Evolutionary conservation across 371 early-diverging fungal genomes (phyloP).

Genomic region (Mucor piriformis): DNA sequence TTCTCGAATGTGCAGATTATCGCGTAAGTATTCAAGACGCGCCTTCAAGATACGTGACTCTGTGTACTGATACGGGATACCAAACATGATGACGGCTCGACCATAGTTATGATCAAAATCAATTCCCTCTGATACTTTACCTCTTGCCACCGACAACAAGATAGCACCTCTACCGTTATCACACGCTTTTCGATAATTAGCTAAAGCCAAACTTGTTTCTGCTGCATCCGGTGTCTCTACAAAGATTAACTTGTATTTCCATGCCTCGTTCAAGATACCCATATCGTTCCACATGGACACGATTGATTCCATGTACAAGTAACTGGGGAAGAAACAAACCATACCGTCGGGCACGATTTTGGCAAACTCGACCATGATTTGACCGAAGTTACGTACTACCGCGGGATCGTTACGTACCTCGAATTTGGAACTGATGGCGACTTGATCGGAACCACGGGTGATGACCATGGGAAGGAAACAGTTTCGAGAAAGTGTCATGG

Average conservation of each 20-base stretch:
- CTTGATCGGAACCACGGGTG: slow-evolving; percentile 97
- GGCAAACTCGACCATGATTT: slow-evolving; percentile 94
- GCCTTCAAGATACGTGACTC: slow-evolving; percentile 97
- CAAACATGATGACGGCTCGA: slow-evolving; percentile 98
- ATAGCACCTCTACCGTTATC: slow-evolving; percentile 99
- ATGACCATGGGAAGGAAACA: slow-evolving; percentile 98
- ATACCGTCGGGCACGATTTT: slow-evolving; percentile 98
- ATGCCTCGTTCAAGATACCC: slow-evolving; percentile 92
- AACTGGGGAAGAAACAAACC: slow-evolving; percentile 99
- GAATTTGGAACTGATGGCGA: slow-evolving; percentile 95
- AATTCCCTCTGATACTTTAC: slow-evolving; percentile 99
- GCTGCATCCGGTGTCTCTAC: slow-evolving; percentile 99
- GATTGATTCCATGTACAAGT: slow-evolving; percentile 99
- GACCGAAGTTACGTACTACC: slow-evolving; percentile 99
- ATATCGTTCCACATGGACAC: slow-evolving; percentile 98
- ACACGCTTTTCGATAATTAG: slow-evolving; percentile 96
- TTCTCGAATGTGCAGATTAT: slow-evolving; percentile 93
- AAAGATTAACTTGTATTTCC: slow-evolving; percentile 98
- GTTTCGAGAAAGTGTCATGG: slow-evolving; percentile 92
- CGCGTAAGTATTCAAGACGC: slow-evolving; percentile 94
- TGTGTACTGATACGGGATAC: slow-evolving; percentile 99
- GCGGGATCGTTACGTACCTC: slow-evolving; percentile 98
- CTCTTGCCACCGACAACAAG: slow-evolving; percentile 98
- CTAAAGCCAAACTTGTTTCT: slow-evolving; percentile 96
- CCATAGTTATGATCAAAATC: slow-evolving; percentile 99